phyloP scores from a whole-genome alignment of 345 rosid genomes.

The Sonneratia alba region DNA sequence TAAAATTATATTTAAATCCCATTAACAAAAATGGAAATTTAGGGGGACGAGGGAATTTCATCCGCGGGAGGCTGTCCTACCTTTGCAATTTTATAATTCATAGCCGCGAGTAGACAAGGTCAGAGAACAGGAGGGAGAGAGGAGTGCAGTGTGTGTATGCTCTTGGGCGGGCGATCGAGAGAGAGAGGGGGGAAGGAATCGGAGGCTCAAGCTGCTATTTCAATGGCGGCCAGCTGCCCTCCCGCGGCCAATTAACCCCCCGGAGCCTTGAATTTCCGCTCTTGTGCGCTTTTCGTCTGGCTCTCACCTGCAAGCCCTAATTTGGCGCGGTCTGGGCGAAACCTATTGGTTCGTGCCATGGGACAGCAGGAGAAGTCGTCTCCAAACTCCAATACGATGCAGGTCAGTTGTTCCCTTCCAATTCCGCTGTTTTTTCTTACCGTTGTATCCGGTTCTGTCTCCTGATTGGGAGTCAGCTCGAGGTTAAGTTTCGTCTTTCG shows the following conservation, averaged over 20 bases:
- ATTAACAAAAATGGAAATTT: no score
- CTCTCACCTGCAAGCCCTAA: slow-evolving; percentile 7
- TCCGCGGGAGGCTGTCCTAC: no score
- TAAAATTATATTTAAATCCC: no score
- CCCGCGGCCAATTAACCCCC: not conserved
- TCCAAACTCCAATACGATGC: slow-evolving; percentile 70
- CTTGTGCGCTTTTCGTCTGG: not conserved
- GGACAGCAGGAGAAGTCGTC: slow-evolving; percentile 81
- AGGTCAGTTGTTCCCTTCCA: slow-evolving; percentile 32
- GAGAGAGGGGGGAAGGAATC: no score
- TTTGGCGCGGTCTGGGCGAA: slow-evolving; percentile 1
- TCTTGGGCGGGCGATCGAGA: no score
- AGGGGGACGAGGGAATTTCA: no score
- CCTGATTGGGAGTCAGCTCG: slow-evolving; percentile 1
- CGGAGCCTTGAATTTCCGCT: not conserved
- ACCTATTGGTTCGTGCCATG: slow-evolving; percentile 36
- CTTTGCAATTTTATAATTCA: no score
- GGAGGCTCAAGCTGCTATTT: no score
- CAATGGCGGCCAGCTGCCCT: no score
- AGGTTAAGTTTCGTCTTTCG: slow-evolving; percentile 1
- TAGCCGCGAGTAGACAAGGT: no score
- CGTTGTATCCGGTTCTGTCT: not conserved
- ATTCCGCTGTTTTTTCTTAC: slow-evolving; percentile 10
- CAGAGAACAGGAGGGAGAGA: no score
- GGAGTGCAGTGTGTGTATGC: no score